Percentiles rank a stretch among this genome's conserved stretches.
phyloP scores from a whole-genome alignment of 1,284 basidiomycete species.

The Leccinum subspadiceum region DNA sequence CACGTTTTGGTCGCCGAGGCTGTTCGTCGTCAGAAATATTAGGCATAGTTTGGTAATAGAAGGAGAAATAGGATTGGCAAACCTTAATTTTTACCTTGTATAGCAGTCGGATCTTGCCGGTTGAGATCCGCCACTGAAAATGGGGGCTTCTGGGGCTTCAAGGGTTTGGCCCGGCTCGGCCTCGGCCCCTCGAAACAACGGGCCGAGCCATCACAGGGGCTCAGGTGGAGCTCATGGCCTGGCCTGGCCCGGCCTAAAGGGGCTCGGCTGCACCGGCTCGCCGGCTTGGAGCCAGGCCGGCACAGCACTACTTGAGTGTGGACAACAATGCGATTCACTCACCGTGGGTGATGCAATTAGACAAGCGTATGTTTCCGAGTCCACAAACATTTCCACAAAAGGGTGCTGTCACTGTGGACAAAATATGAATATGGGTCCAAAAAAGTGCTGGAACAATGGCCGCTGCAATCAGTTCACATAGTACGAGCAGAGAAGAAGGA shows the following conservation, averaged over 20 bases:
- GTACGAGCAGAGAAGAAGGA: neutral
- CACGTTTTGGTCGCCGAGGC: no score
- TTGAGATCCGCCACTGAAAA: no score
- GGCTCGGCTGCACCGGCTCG: neutral
- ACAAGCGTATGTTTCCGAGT: neutral
- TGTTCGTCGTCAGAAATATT: no score
- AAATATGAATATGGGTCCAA: neutral
- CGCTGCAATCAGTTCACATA: neutral
- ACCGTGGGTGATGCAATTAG: neutral
- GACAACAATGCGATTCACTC: constrained; percentile 9
- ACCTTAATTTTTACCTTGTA: no score
- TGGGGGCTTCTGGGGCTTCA: no score
- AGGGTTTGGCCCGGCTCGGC: neutral
- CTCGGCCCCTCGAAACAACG: neutral
- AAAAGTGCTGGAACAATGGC: neutral
- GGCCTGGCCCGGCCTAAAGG: neutral
- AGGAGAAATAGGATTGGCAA: no score
- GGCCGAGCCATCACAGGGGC: neutral
- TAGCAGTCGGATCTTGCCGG: no score
- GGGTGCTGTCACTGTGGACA: constrained; percentile 7
- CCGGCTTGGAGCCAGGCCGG: neutral
- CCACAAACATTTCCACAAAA: constrained; percentile 6
- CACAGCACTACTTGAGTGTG: neutral
- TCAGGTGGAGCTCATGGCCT: neutral
- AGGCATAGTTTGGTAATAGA: no score